Evolutionary conservation across 2,329 filamentous ascomycete genomes (phyloP), one percentile per base, ranked within the genome.

Genomic region (Pyricularia sp.): DNA sequence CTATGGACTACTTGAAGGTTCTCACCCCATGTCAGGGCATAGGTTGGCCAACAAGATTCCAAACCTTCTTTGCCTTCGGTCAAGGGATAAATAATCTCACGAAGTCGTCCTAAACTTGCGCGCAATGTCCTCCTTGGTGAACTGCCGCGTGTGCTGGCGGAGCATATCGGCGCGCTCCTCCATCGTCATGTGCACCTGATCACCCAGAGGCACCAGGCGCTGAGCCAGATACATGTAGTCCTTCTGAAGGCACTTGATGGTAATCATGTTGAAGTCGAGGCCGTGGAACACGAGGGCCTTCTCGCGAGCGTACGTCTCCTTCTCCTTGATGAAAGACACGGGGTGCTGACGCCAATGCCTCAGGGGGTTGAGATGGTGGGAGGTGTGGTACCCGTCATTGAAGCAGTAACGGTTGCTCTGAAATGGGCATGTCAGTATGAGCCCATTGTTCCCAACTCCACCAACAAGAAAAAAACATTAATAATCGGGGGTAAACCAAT

Each of bases 291-390:
- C 89, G 7, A 94, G 83, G 0, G 91, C 92, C 25, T 87, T 81
- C 74, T 92, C 88, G 9, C 82, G 78, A 0, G 86, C 82, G 74
- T 94, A 94, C 2, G 83, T 84, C 28, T 85, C 79, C 78, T 92
- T 93, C 64, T 88, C 85, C 72, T 88, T 84, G 1, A 94, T 80
- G 78, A 94, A 93, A 7, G 90, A 86, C 14, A 88, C 82, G 0
- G 92, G 92, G 73, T 94, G 92, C 25, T 94, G 90, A 69, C 92
- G 88, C 92, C 92, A 94, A 80, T 94, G 92, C 1, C 92, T 87
- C 31, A 86, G 84, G 0, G 90, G 91, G 78, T 93, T 92, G 67
- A 93, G 85, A 74, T 93, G 91, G 75, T 93, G 92, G 23, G 90
- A 92, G 7, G 90, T 93, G 78, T 93, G 91, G 77, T 93, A 93